These are phyloP conservation scores for Acanthamoeba culbertsoni DNA, from an alignment of 208 protist genomes.

Conservation along the genomic window DNA sequence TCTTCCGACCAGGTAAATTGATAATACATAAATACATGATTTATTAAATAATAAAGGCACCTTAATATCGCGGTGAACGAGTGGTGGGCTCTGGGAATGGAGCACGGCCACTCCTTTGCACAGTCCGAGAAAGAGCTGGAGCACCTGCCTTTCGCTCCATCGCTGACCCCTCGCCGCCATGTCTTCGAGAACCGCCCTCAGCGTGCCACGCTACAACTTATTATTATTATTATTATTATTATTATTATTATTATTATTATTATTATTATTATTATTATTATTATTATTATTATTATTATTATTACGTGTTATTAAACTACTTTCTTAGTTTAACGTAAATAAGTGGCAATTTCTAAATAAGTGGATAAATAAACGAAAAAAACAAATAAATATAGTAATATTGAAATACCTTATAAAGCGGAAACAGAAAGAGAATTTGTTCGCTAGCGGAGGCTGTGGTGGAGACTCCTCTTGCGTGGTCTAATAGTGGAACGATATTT, in stretches of 20 bases:
- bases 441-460: background rate
- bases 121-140: background rate
- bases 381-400: background rate
- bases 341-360: no score
- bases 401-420: background rate
- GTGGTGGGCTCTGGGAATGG: background rate
- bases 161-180: background rate
- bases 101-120: background rate
- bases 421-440: background rate
- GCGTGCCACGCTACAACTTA: background rate
- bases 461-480: background rate
- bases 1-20: background rate
- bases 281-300: no score
- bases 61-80: background rate
- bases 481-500: background rate
- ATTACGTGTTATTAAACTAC: no score
- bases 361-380: background rate
- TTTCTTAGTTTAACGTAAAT: no score
- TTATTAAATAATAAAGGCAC: no score
- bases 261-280: no score
- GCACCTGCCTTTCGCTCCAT: background rate
- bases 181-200: background rate
- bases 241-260: no score
- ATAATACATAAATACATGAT: no score
- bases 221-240: no score